Percentiles rank a stretch among this genome's conserved stretches.
These are phyloP conservation scores for Ophiocordyceps polyrhachis-furcata DNA, from an alignment of 2,329 filamentous ascomycete genomes.

Conservation along the genomic window DNA sequence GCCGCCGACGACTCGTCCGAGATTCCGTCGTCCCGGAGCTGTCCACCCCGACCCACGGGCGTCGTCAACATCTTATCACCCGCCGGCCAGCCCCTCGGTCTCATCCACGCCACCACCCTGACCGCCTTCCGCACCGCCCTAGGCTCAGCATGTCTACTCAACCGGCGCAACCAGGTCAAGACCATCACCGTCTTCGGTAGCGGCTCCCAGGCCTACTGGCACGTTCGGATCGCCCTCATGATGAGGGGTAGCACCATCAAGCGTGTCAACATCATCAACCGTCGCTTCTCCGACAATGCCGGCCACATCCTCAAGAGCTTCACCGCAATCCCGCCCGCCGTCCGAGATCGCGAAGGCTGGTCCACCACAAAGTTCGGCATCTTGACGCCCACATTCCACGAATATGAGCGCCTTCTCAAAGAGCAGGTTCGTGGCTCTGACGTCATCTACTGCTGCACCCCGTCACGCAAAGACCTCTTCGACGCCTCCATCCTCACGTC, in stretches of 20 bases:
- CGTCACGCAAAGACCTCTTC: slow-evolving; percentile 56
- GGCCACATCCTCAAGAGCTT: slow-evolving; percentile 30
- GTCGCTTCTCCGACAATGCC: slow-evolving; percentile 42
- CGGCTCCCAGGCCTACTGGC: slow-evolving; percentile 88
- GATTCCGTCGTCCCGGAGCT: slow-evolving; percentile 1
- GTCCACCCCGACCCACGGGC: slow-evolving; percentile 35
- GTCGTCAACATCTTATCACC: slow-evolving; percentile 50
- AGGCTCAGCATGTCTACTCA: slow-evolving; percentile 46
- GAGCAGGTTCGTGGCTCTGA: slow-evolving; percentile 55
- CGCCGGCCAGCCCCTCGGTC: slow-evolving; percentile 41
- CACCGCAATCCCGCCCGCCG: slow-evolving; percentile 19
- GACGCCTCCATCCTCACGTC: slow-evolving; percentile 53
- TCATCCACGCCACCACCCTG: slow-evolving; percentile 54
- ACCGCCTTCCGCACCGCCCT: slow-evolving; percentile 70
- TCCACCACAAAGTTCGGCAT: slow-evolving; percentile 46
- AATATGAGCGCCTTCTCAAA: slow-evolving; percentile 45
- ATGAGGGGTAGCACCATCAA: slow-evolving; percentile 53
- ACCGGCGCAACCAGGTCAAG: slow-evolving; percentile 48
- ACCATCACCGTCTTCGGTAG: slow-evolving; percentile 72
- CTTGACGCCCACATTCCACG: slow-evolving; percentile 52
- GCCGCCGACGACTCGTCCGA: slow-evolving; percentile 9
- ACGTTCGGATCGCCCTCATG: slow-evolving; percentile 66
- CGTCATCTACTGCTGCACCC: slow-evolving; percentile 79
- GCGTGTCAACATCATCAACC: slow-evolving; percentile 69
- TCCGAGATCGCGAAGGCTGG: slow-evolving; percentile 43